Percentiles rank a stretch among this genome's conserved stretches.
phyloP scores from a whole-genome alignment of 23 red algal species.

The Gracilaria domingensis region DNA sequence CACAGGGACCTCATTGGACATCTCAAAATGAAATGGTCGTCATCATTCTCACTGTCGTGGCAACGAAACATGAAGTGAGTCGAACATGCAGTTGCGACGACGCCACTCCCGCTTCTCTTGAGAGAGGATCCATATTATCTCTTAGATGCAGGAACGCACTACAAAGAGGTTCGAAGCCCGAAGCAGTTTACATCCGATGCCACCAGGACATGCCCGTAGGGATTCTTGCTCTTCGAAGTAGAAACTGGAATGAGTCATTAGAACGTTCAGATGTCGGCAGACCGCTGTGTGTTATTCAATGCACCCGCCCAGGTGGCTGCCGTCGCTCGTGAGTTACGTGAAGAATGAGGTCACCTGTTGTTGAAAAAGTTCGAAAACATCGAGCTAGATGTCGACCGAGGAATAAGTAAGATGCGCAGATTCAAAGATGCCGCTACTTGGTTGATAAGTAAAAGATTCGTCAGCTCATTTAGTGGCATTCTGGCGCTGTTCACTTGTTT shows the following conservation, averaged over 20 bases:
- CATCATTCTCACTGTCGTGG: no score
- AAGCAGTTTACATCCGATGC: slow-evolving; percentile 61
- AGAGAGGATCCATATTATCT: no score
- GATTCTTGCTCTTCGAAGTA: slow-evolving; percentile 87
- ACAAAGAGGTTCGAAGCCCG: slow-evolving; percentile 58
- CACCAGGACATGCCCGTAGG: slow-evolving; percentile 76
- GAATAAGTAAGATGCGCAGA: not conserved
- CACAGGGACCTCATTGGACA: no score
- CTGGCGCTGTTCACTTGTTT: not conserved
- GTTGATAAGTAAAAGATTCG: slow-evolving; percentile 58
- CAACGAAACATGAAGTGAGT: no score
- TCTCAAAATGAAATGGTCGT: no score
- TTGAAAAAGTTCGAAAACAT: slow-evolving; percentile 70
- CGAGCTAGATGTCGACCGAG: slow-evolving; percentile 52
- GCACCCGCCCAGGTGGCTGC: slow-evolving; percentile 74
- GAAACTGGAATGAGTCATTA: slow-evolving; percentile 72
- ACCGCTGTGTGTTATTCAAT: slow-evolving; percentile 83
- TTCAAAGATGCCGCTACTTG: slow-evolving; percentile 61
- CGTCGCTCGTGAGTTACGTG: slow-evolving; percentile 73
- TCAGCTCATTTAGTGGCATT: not conserved
- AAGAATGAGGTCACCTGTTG: slow-evolving; percentile 64
- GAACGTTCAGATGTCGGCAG: slow-evolving; percentile 74
- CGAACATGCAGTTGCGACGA: no score
- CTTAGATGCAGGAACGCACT: no score
- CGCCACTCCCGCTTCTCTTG: no score